phyloP scores from a whole-genome alignment of 495 filamentous ascomycete genomes.

The Parachaetomium inaequale region DNA sequence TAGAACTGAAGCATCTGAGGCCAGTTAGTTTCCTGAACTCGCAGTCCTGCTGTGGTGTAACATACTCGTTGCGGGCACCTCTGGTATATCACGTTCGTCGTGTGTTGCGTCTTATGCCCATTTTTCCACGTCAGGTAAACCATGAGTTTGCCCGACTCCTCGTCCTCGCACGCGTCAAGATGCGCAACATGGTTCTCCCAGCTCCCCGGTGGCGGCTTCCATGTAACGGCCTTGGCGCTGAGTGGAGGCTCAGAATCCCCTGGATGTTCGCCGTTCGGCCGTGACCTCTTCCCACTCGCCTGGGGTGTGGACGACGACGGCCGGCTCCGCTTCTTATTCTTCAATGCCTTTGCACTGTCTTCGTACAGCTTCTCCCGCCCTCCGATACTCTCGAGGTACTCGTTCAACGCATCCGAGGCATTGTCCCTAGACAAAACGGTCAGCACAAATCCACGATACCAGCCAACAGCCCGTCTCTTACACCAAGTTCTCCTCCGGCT shows the following conservation, averaged over 20 bases:
- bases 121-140: conserved; percentile 55
- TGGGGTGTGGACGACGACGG: conserved; percentile 29
- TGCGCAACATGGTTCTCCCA: conserved; percentile 57
- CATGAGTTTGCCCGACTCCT: conserved; percentile 43
- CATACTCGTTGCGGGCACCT: conserved; percentile 59
- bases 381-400: conserved; percentile 46
- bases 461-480: conserved; percentile 24
- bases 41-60: neutral
- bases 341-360: conserved; percentile 35
- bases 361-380: conserved; percentile 53
- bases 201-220: conserved; percentile 52
- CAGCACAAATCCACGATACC: neutral
- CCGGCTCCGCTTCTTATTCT: conserved; percentile 48
- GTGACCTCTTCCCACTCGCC: conserved; percentile 35
- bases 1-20: conserved; percentile 59
- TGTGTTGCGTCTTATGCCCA: conserved; percentile 58
- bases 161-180: conserved; percentile 57
- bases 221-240: conserved; percentile 34
- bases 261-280: conserved; percentile 38
- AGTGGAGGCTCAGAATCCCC: conserved; percentile 36
- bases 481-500: conserved; percentile 56
- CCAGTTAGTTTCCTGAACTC: conserved; percentile 9
- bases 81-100: conserved; percentile 52
- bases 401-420: conserved; percentile 42
- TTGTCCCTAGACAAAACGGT: conserved; percentile 35